phyloP scores from a whole-genome alignment of 2,329 filamentous ascomycete species.

The Aspergillus tamarii region DNA sequence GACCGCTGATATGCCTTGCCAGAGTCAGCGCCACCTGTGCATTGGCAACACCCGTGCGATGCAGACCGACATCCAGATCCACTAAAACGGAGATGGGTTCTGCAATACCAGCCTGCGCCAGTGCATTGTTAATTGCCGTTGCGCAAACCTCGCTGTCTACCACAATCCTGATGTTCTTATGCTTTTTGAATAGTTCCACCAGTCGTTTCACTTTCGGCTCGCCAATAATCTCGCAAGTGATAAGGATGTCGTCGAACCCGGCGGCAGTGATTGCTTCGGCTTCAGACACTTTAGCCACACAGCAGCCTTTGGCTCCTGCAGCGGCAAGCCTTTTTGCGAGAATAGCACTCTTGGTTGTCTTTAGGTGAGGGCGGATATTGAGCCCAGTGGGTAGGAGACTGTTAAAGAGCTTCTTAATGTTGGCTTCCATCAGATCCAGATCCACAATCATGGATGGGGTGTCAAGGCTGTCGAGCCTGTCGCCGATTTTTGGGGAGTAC shows the following conservation, averaged over 20 bases:
- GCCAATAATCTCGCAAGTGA: slow-evolving; percentile 57
- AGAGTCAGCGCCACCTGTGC: slow-evolving; percentile 46
- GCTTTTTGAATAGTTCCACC: slow-evolving; percentile 48
- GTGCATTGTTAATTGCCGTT: slow-evolving; percentile 49
- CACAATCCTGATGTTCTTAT: slow-evolving; percentile 49
- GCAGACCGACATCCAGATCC: slow-evolving; percentile 56
- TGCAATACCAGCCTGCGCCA: slow-evolving; percentile 40
- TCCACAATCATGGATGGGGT: slow-evolving; percentile 62
- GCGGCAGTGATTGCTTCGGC: slow-evolving; percentile 47
- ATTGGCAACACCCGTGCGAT: slow-evolving; percentile 53
- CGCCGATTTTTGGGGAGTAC: slow-evolving; percentile 50
- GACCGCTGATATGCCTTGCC: slow-evolving; percentile 41
- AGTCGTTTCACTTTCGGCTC: slow-evolving; percentile 50
- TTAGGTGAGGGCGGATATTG: slow-evolving; percentile 56
- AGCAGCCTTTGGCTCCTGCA: slow-evolving; percentile 55
- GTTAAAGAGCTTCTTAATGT: slow-evolving; percentile 53
- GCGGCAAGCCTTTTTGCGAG: slow-evolving; percentile 49
- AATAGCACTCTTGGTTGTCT: slow-evolving; percentile 55
- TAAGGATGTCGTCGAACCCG: slow-evolving; percentile 55
- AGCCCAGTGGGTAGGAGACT: slow-evolving; percentile 51
- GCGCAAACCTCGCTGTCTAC: slow-evolving; percentile 53
- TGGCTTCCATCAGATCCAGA: slow-evolving; percentile 55
- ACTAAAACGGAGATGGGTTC: slow-evolving; percentile 48
- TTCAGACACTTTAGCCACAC: slow-evolving; percentile 57
- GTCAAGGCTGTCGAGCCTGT: slow-evolving; percentile 50